Conservation (phyloP, 2,329 filamentous ascomycete species). For the Cercospora sp. region DNA sequence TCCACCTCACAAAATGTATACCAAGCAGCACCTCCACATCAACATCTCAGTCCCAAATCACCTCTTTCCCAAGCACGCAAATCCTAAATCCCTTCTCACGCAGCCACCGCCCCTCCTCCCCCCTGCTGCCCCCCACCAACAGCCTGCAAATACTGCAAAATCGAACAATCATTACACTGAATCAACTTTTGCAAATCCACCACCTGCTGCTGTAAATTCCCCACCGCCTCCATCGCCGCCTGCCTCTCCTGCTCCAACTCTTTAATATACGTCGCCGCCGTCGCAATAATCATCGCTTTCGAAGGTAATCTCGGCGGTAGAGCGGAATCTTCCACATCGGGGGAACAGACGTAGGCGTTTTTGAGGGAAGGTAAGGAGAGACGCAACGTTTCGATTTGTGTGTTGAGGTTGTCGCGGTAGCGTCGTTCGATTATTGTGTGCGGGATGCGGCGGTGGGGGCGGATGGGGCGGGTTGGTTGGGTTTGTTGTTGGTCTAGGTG, state of each 20-base stretch:
- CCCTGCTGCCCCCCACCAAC: conserved; percentile 15
- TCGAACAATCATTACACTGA: conserved; percentile 48
- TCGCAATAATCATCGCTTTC: conserved; percentile 51
- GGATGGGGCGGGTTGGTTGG: conserved; percentile 15
- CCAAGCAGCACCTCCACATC: too few species aligned
- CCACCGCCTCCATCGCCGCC: conserved; percentile 42
- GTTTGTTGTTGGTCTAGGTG: not conserved
- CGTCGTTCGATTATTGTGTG: conserved; percentile 51
- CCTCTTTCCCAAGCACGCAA: too few species aligned
- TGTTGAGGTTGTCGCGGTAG: conserved; percentile 50
- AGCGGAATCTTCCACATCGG: conserved; percentile 48
- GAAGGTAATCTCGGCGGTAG: conserved; percentile 43
- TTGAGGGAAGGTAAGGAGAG: conserved; percentile 44
- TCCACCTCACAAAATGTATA: too few species aligned
- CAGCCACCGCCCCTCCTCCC: not conserved
- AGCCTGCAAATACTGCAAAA: conserved; percentile 30
- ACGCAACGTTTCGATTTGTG: conserved; percentile 46
- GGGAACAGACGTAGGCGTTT: conserved; percentile 40
- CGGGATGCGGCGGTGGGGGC: conserved; percentile 29
- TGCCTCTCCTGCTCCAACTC: conserved; percentile 48
- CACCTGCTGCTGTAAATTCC: conserved; percentile 42
- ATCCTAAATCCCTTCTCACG: too few species aligned
- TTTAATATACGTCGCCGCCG: conserved; percentile 50
- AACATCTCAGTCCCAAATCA: too few species aligned
- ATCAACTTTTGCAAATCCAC: conserved; percentile 48